Conservation (phyloP, 352 stramenopile genomes). For the Lagenidium giganteum region DNA sequence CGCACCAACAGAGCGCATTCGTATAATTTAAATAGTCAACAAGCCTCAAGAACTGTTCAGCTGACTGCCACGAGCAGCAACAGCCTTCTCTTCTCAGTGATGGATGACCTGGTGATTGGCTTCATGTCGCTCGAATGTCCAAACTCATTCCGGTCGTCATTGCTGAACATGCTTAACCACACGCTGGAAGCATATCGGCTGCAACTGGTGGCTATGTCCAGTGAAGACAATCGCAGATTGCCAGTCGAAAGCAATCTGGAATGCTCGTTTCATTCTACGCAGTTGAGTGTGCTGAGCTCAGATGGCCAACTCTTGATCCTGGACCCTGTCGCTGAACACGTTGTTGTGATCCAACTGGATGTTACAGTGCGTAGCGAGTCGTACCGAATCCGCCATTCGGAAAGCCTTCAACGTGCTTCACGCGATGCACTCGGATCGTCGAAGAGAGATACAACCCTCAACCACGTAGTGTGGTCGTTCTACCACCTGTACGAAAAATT, state of each 20-base stretch:
- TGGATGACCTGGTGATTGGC: slow-evolving; percentile 29
- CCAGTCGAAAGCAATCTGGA: too few relatives aligned
- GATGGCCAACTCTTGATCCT: slow-evolving; percentile 29
- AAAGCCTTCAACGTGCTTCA: slow-evolving; percentile 11
- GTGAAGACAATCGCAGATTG: slow-evolving; percentile 28
- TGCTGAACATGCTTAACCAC: too few relatives aligned
- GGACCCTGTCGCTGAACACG: slow-evolving; percentile 7
- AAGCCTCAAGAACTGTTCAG: slow-evolving; percentile 30
- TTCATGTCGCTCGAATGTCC: too few relatives aligned
- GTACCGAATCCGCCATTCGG: slow-evolving; percentile 39
- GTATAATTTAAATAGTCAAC: slow-evolving; percentile 37
- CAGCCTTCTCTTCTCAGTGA: slow-evolving; percentile 18
- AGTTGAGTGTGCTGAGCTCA: too few relatives aligned
- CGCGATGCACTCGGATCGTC: too few relatives aligned
- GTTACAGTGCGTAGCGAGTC: slow-evolving; percentile 46
- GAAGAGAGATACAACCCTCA: background rate
- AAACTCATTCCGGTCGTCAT: too few relatives aligned
- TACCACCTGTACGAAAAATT: slow-evolving; percentile 36
- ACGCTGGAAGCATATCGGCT: too few relatives aligned
- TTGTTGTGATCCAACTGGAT: slow-evolving; percentile 15
- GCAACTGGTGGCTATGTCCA: slow-evolving; percentile 16
- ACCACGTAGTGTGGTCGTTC: slow-evolving; percentile 21
- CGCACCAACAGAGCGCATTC: slow-evolving; percentile 24
- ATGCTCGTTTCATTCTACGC: too few relatives aligned
- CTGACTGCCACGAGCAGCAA: too few relatives aligned